Evolutionary conservation across 768 basidiomycete genomes (phyloP).

Genomic region (Mycena amicta): DNA sequence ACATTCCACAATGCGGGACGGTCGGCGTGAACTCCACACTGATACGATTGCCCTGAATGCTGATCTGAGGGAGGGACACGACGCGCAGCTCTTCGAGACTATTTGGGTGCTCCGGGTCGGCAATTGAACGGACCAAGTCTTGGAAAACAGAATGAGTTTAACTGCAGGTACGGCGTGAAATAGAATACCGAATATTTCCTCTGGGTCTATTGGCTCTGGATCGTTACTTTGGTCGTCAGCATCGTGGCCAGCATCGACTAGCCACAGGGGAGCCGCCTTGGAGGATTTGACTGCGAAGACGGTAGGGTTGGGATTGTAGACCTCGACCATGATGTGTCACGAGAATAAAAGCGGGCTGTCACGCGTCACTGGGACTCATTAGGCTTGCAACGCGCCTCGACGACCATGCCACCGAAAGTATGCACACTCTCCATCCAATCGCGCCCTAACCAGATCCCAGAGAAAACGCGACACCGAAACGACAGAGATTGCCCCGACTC

Average conservation of each 20-base stretch:
- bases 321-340: conserved; percentile 49
- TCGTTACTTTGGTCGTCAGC: conserved; percentile 43
- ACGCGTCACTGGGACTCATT: background rate
- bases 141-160: conserved; percentile 10
- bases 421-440: no score
- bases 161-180: background rate
- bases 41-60: conserved; percentile 59
- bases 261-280: conserved; percentile 61
- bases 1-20: conserved; percentile 97
- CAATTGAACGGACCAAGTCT: conserved; percentile 92
- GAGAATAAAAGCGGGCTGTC: background rate
- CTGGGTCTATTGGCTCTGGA: conserved; percentile 77
- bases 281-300: conserved; percentile 56
- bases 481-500: conserved; percentile 36
- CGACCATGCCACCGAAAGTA: conserved; percentile 39
- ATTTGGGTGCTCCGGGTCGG: conserved; percentile 94
- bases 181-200: conserved; percentile 84
- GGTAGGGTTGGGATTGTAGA: conserved; percentile 91
- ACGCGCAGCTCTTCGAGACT: conserved; percentile 94
- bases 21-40: conserved; percentile 95
- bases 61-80: conserved; percentile 87
- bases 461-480: conserved; percentile 58
- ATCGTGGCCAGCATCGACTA: conserved; percentile 54
- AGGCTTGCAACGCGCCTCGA: background rate
- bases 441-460: conserved; percentile 34